phyloP scores from a whole-genome alignment of 2,329 filamentous ascomycete species.

The Colletotrichum melonis region DNA sequence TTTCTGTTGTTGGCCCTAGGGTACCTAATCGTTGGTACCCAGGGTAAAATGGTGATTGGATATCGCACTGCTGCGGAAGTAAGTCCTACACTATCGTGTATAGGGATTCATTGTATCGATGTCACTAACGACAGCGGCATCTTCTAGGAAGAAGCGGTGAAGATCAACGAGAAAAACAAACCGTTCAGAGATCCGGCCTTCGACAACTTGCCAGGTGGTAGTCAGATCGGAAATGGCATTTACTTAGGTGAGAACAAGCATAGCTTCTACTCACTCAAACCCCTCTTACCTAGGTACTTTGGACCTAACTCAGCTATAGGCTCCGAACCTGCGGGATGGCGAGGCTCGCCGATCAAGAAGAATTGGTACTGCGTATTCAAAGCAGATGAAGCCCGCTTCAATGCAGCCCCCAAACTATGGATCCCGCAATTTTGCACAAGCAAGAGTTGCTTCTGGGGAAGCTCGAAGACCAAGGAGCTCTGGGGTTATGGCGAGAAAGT shows the following conservation, averaged over 20 bases:
- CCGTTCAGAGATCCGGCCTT: background rate
- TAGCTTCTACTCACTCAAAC: background rate
- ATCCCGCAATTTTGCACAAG: background rate
- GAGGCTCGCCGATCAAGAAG: background rate
- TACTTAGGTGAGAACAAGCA: background rate
- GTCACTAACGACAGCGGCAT: background rate
- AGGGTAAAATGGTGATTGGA: no score
- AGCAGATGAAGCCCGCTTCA: background rate
- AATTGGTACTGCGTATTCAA: background rate
- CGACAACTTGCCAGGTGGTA: background rate
- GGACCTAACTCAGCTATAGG: background rate
- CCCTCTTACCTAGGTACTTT: background rate
- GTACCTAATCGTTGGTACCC: no score
- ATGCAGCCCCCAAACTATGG: background rate
- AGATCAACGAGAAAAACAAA: background rate
- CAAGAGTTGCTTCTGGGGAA: no score
- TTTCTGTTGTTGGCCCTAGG: no score
- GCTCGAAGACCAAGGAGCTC: no score
- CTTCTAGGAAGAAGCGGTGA: background rate
- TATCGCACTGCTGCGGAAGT: no score
- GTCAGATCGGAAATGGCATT: background rate
- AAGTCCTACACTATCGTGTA: no score
- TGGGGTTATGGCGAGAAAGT: background rate
- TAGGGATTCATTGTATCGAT: background rate
- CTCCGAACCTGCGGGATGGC: background rate